Conservation (phyloP, 768 basidiomycete genomes). For the Lactarius pseudohatsudake region DNA sequence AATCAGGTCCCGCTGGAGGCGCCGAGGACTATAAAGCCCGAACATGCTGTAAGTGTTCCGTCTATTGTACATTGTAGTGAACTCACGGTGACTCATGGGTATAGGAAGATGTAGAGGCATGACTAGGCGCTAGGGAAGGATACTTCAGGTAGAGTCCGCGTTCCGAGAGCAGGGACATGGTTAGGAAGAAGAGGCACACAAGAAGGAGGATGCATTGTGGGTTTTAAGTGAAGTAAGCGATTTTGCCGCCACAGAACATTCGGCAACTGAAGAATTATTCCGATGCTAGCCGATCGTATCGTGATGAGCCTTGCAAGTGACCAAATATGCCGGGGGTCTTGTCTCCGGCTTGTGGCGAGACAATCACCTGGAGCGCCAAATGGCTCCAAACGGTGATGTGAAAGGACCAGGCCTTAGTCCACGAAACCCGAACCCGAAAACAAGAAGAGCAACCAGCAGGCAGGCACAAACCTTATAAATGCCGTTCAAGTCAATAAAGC, state of each 20-base stretch:
- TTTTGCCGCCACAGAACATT: constrained; percentile 18
- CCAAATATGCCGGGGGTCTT: constrained; percentile 10
- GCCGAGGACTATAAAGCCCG: constrained; percentile 8
- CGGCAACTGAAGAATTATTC: constrained; percentile 21
- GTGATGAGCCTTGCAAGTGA: constrained; percentile 3
- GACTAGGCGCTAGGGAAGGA: constrained; percentile 23
- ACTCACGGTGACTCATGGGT: constrained; percentile 15
- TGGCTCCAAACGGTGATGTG: constrained; percentile 21
- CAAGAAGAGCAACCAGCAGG: constrained; percentile 10
- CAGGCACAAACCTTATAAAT: constrained; percentile 28
- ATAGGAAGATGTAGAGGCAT: constrained; percentile 20
- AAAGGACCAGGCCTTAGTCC: constrained; percentile 21
- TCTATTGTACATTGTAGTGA: background rate
- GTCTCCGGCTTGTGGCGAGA: constrained; percentile 28
- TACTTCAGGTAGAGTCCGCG: constrained; percentile 21
- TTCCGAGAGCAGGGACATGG: constrained; percentile 28
- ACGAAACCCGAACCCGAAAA: constrained; percentile 1
- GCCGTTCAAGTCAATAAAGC: constrained; percentile 22
- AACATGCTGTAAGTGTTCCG: background rate
- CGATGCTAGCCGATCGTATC: constrained; percentile 20
- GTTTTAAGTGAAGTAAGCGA: constrained; percentile 27
- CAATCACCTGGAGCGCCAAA: constrained; percentile 20
- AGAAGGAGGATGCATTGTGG: constrained; percentile 19
- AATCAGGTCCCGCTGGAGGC: constrained; percentile 19
- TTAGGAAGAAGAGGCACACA: constrained; percentile 19